These are phyloP conservation scores for Castanospermum australe DNA, from an alignment of 306 rosid genomes.

Conservation along the genomic window DNA sequence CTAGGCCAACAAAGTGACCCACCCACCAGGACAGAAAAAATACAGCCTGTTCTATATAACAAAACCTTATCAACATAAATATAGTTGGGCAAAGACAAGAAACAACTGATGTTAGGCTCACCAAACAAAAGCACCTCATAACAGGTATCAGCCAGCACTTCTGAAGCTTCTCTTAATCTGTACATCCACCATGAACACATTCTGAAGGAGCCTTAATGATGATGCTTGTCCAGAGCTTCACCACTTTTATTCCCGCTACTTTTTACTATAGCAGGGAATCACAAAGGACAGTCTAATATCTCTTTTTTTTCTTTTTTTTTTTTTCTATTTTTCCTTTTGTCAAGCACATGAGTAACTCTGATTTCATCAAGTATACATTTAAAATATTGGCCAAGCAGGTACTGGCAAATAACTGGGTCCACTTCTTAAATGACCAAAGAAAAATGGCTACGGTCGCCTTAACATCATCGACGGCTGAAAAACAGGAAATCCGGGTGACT, in stretches of 20 bases:
- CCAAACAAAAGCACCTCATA: slow-evolving; percentile 20
- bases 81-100: slow-evolving; percentile 14
- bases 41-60: slow-evolving; percentile 38
- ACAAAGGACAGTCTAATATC: neutral
- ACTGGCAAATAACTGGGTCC: neutral
- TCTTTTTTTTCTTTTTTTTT: neutral
- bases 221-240: slow-evolving; percentile 21
- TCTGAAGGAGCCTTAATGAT: neutral
- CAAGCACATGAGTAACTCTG: neutral
- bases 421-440: slow-evolving; percentile 19
- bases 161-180: slow-evolving; percentile 32
- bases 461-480: slow-evolving; percentile 50
- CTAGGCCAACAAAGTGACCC: neutral
- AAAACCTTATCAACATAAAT: slow-evolving; percentile 14
- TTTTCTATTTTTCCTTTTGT: neutral
- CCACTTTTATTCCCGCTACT: slow-evolving; percentile 1
- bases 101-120: neutral
- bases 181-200: slow-evolving; percentile 23
- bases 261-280: slow-evolving; percentile 24
- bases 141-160: slow-evolving; percentile 30
- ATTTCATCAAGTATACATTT: neutral
- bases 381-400: slow-evolving; percentile 15
- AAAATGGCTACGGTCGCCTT: slow-evolving; percentile 4
- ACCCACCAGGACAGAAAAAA: slow-evolving; percentile 41
- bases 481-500: slow-evolving; percentile 68